These are phyloP conservation scores for Vitellaria paradoxa DNA, from an alignment of 179 eudicot genomes.

Conservation along the genomic window DNA sequence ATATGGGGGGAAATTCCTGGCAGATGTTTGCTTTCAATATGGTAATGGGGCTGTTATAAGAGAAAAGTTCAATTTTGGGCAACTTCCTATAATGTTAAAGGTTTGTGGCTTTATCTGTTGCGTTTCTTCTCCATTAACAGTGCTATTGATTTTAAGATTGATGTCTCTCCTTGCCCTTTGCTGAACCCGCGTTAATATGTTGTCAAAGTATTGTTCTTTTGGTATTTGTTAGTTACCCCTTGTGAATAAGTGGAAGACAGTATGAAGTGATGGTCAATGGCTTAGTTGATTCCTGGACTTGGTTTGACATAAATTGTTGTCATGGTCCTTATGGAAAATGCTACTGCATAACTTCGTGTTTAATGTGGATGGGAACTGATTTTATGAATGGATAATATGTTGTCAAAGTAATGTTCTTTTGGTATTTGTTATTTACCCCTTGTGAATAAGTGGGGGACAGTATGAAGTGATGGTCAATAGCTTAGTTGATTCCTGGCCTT, in stretches of 20 bases:
- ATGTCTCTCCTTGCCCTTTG: neutral
- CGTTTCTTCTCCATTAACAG: neutral
- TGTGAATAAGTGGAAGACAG: neutral
- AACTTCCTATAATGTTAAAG: constrained; percentile 86
- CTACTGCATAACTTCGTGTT: too few species aligned
- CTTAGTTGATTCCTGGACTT: neutral
- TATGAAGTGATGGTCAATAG: too few species aligned
- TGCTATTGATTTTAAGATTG: neutral
- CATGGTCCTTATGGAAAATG: too few species aligned
- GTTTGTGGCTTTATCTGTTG: constrained; percentile 28
- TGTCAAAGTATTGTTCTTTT: neutral
- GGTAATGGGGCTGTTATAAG: constrained; percentile 43
- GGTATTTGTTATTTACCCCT: neutral
- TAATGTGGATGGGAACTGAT: too few species aligned
- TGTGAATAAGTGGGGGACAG: neutral
- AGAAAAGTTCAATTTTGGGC: constrained; percentile 62
- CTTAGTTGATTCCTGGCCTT: neutral
- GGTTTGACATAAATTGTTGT: neutral
- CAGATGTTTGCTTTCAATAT: constrained; percentile 63
- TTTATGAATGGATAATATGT: too few species aligned
- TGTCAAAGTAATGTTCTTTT: neutral
- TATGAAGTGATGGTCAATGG: too few species aligned
- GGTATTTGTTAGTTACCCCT: neutral
- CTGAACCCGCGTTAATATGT: neutral
- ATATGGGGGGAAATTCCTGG: constrained; percentile 60